These are phyloP conservation scores for Cymodocea nodosa DNA, from an alignment of 116 monocot species.

Conservation along the genomic window DNA sequence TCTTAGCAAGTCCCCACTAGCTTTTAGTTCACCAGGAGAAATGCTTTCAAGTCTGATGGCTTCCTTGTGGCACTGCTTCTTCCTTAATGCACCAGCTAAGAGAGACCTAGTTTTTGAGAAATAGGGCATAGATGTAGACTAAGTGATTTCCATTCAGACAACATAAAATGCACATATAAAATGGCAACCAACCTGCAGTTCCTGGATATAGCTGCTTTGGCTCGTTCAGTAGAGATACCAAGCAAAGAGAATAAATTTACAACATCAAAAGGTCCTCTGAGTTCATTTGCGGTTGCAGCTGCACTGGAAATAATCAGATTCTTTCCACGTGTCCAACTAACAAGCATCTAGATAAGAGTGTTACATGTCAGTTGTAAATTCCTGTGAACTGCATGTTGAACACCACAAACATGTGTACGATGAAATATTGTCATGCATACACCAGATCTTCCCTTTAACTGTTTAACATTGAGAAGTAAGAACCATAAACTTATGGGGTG, in stretches of 20 bases:
- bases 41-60: constrained; percentile 70
- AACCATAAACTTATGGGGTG: too few species aligned
- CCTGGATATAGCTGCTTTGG: constrained; percentile 61
- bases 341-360: constrained; percentile 37
- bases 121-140: not conserved
- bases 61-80: constrained; percentile 71
- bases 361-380: constrained; percentile 1
- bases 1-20: constrained; percentile 19
- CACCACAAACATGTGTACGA: too few species aligned
- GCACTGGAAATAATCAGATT: constrained; percentile 86
- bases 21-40: constrained; percentile 23
- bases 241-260: constrained; percentile 54
- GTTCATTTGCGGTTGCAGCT: constrained; percentile 43
- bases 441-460: too few species aligned
- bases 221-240: constrained; percentile 62
- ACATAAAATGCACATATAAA: not conserved
- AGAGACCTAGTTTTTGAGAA: constrained; percentile 29
- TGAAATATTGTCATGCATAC: too few species aligned
- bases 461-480: too few species aligned
- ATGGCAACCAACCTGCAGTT: constrained; percentile 52
- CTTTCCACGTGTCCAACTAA: constrained; percentile 72
- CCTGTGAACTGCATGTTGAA: not conserved
- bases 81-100: constrained; percentile 48
- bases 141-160: not conserved
- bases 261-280: constrained; percentile 88